Conservation (phyloP, 1,139 yeast genomes). For the Nakaseomyces glabratus region DNA sequence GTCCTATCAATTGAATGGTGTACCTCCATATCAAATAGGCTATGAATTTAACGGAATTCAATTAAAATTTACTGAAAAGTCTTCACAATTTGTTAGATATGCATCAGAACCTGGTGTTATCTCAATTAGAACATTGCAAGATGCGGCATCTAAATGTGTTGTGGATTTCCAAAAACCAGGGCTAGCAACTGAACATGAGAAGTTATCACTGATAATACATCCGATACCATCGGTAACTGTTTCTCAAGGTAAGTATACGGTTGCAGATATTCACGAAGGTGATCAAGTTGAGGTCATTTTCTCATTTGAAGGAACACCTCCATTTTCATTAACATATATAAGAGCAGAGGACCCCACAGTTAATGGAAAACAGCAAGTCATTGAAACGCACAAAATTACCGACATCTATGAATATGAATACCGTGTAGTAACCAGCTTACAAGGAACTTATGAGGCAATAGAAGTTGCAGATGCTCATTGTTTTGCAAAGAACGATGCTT, state of each 20-base stretch:
- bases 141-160: conserved; percentile 66
- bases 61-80: conserved; percentile 50
- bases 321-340: conserved; percentile 50
- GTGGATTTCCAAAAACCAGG: conserved; percentile 45
- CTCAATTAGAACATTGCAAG: conserved; percentile 59
- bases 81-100: conserved; percentile 53
- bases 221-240: conserved; percentile 89
- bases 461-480: conserved; percentile 80
- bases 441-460: conserved; percentile 90
- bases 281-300: conserved; percentile 67
- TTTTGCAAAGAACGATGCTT: conserved; percentile 36
- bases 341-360: conserved; percentile 39
- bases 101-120: conserved; percentile 77
- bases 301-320: conserved; percentile 63
- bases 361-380: conserved; percentile 40
- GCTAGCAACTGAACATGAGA: conserved; percentile 33
- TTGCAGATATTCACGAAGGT: conserved; percentile 84
- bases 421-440: conserved; percentile 66
- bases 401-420: conserved; percentile 63
- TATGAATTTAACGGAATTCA: conserved; percentile 61
- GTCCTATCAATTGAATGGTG: conserved; percentile 65
- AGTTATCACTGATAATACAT: conserved; percentile 50
- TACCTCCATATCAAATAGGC: conserved; percentile 65
- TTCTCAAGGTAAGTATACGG: conserved; percentile 64
- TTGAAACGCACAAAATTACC: conserved; percentile 68